phyloP scores from a whole-genome alignment of 2,329 filamentous ascomycete species.

The Pseudonectria buxi region DNA sequence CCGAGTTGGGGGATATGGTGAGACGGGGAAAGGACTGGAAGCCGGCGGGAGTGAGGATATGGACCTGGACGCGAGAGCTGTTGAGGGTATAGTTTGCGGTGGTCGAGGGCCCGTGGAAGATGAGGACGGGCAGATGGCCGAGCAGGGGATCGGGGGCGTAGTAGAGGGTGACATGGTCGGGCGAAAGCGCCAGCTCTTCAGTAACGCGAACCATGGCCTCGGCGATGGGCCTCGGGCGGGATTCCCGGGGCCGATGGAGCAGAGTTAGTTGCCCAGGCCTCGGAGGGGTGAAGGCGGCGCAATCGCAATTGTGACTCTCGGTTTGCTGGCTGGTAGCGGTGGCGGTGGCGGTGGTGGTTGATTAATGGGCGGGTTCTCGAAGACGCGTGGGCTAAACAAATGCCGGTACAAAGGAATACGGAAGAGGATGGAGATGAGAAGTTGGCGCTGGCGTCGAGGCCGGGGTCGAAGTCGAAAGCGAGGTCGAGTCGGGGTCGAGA shows the following conservation, averaged over 20 bases:
- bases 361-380: too few relatives aligned
- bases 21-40: slow-evolving; percentile 85
- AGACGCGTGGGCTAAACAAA: too few relatives aligned
- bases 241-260: background rate
- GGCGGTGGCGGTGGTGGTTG: too few relatives aligned
- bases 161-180: slow-evolving; percentile 80
- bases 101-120: slow-evolving; percentile 89
- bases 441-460: slow-evolving; percentile 4
- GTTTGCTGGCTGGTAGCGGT: too few relatives aligned
- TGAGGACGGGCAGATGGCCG: slow-evolving; percentile 71
- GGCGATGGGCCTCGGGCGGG: slow-evolving; percentile 17
- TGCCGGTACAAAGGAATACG: background rate
- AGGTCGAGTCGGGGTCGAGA: slow-evolving; percentile 7
- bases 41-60: slow-evolving; percentile 84
- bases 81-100: slow-evolving; percentile 81
- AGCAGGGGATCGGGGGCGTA: slow-evolving; percentile 80
- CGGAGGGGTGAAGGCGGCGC: too few relatives aligned
- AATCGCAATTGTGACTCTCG: too few relatives aligned
- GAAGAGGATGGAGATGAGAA: background rate
- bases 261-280: too few relatives aligned
- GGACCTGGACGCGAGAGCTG: slow-evolving; percentile 89
- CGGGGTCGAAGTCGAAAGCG: too few relatives aligned
- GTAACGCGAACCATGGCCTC: slow-evolving; percentile 74
- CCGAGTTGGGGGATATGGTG: slow-evolving; percentile 86
- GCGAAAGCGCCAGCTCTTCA: slow-evolving; percentile 69